Percentiles rank a stretch among this genome's conserved stretches.
These are phyloP conservation scores for Moesziomyces globuligerus DNA, from an alignment of 1,284 basidiomycete species.

Conservation along the genomic window DNA sequence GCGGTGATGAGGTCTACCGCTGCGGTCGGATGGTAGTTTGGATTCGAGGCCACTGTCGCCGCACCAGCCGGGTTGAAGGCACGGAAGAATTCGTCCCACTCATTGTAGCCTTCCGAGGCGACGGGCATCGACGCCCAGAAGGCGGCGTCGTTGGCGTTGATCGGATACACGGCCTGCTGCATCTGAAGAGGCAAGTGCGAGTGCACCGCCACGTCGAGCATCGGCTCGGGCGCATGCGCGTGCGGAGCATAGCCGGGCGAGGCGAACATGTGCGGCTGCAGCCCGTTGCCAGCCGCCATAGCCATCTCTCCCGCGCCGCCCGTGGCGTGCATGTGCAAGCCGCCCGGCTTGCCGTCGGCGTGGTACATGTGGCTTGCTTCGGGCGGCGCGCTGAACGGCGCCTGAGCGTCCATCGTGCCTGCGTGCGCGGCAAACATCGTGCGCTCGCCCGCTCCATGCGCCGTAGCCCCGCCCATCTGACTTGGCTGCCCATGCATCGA, in stretches of 20 bases:
- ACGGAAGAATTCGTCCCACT: slow-evolving; percentile 44
- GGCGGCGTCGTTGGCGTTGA: slow-evolving; percentile 35
- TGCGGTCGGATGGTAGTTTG: slow-evolving; percentile 33
- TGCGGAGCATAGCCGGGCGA: background rate
- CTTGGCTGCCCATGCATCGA: no score
- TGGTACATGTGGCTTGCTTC: background rate
- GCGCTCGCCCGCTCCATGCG: no score
- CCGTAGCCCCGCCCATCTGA: no score
- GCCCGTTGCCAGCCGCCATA: background rate
- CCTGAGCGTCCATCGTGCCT: no score
- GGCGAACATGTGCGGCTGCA: slow-evolving; percentile 8
- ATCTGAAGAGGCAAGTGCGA: slow-evolving; percentile 9
- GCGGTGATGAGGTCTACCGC: slow-evolving; percentile 40
- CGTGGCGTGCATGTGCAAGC: background rate
- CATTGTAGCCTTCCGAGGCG: slow-evolving; percentile 29
- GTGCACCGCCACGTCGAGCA: slow-evolving; percentile 3
- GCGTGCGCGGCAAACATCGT: no score
- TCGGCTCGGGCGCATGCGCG: background rate
- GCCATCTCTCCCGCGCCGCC: background rate
- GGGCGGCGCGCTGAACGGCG: no score
- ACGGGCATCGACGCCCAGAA: slow-evolving; percentile 48
- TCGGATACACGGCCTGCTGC: slow-evolving; percentile 12
- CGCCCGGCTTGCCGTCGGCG: background rate
- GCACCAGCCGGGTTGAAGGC: slow-evolving; percentile 17
- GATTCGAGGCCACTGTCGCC: slow-evolving; percentile 3